A percentile compares a stretch with the other conserved stretches of the same genome.
These are phyloP conservation scores for Aspergillus avenaceus DNA, from an alignment of 495 filamentous ascomycete genomes.

Conservation along the genomic window DNA sequence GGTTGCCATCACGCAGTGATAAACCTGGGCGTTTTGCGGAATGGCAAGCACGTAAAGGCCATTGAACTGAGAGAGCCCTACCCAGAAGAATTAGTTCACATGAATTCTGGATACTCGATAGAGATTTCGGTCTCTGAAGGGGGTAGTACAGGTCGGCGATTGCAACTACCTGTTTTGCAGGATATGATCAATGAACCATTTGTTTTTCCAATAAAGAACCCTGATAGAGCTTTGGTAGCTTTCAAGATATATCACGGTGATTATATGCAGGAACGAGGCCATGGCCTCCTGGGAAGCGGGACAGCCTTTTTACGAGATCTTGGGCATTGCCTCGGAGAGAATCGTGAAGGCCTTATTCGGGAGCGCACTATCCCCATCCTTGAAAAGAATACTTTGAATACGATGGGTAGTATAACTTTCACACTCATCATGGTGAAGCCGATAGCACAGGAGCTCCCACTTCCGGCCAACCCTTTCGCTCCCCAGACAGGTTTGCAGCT, in stretches of 20 bases:
- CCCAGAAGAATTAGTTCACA: neutral
- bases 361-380: constrained; percentile 26
- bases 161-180: constrained; percentile 22
- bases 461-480: neutral
- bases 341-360: constrained; percentile 27
- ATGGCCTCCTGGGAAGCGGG: constrained; percentile 14
- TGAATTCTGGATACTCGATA: neutral
- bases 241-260: constrained; percentile 18
- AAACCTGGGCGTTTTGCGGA: constrained; percentile 12
- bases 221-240: constrained; percentile 8
- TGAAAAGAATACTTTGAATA: constrained; percentile 14
- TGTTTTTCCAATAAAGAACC: constrained; percentile 14
- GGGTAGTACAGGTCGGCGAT: constrained; percentile 1
- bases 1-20: constrained; percentile 2
- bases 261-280: neutral
- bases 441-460: neutral
- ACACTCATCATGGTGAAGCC: constrained; percentile 24
- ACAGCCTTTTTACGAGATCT: constrained; percentile 14
- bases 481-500: constrained; percentile 7
- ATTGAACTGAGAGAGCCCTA: constrained; percentile 1
- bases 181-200: constrained; percentile 25
- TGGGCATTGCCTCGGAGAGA: constrained; percentile 9
- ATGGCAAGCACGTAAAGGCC: constrained; percentile 4
- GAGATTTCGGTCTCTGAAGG: constrained; percentile 9
- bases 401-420: constrained; percentile 27